phyloP scores from a whole-genome alignment of 768 basidiomycete species.

The Austroboletus festivus region DNA sequence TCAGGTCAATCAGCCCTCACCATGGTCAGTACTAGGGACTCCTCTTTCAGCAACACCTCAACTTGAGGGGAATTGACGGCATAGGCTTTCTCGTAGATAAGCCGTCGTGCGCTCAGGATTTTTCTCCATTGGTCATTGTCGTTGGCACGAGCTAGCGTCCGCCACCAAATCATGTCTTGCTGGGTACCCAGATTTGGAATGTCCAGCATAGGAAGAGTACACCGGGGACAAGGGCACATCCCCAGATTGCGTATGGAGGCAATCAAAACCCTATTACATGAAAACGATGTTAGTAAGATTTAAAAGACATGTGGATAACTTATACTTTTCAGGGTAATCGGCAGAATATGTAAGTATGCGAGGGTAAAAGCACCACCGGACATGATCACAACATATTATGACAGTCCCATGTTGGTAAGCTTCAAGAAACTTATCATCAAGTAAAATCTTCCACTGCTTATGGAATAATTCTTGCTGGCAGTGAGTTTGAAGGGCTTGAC shows the following conservation, averaged over 20 bases:
- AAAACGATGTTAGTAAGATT: not conserved
- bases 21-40: constrained; percentile 10
- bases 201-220: constrained; percentile 13
- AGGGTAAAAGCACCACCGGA: not conserved
- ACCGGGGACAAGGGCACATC: constrained; percentile 29
- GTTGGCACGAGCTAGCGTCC: too few relatives aligned
- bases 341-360: constrained; percentile 6
- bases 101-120: too few relatives aligned
- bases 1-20: not conserved
- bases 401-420: constrained; percentile 2
- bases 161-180: too few relatives aligned
- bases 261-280: constrained; percentile 19
- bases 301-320: not conserved
- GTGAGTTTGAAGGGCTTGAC: not conserved
- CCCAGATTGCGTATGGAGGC: constrained; percentile 26
- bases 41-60: not conserved
- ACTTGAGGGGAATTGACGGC: not conserved
- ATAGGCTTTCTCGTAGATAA: too few relatives aligned
- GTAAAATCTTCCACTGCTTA: not conserved
- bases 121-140: too few relatives aligned
- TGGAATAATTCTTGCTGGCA: constrained; percentile 4
- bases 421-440: not conserved
- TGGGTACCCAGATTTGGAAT: constrained; percentile 10
- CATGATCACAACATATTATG: not conserved
- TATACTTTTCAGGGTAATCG: constrained; percentile 5